Percentiles rank a stretch among this genome's conserved stretches.
Evolutionary conservation across 805 yeast genomes (phyloP).

Genomic region (Cephaloascus albidus): DNA sequence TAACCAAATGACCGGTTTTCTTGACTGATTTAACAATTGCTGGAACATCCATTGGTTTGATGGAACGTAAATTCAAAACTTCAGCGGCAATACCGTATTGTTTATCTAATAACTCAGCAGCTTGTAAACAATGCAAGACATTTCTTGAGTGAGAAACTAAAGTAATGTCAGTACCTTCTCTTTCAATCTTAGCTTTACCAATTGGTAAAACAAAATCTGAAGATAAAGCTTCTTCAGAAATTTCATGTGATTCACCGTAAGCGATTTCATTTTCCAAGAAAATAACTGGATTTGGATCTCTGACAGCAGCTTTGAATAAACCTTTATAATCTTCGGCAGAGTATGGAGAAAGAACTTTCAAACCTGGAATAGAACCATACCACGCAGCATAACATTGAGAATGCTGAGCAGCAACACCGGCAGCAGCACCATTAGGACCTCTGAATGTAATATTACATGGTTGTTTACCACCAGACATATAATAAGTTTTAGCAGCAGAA

Average conservation of each 20-base stretch:
- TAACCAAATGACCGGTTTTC: slow-evolving; percentile 93
- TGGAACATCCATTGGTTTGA: slow-evolving; percentile 91
- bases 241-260: slow-evolving; percentile 86
- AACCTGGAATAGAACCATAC: slow-evolving; percentile 98
- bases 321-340: slow-evolving; percentile 96
- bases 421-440: slow-evolving; percentile 99
- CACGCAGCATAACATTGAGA: slow-evolving; percentile 96
- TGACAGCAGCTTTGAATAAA: slow-evolving; percentile 87
- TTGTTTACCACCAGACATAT: slow-evolving; percentile 99
- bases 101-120: slow-evolving; percentile 80
- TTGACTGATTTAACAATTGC: slow-evolving; percentile 81
- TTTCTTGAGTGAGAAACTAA: slow-evolving; percentile 89
- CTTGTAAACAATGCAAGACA: slow-evolving; percentile 76
- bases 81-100: slow-evolving; percentile 86
- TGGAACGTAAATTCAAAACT: slow-evolving; percentile 91
- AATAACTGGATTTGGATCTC: slow-evolving; percentile 98
- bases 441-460: slow-evolving; percentile 96
- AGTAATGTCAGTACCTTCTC: slow-evolving; percentile 85
- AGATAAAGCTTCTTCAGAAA: slow-evolving; percentile 81
- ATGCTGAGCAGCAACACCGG: slow-evolving; percentile 99
- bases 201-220: slow-evolving; percentile 88
- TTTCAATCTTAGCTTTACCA: slow-evolving; percentile 93
- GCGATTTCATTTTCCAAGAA: slow-evolving; percentile 93
- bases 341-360: slow-evolving; percentile 93
- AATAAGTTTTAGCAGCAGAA: slow-evolving; percentile 97